Evolutionary conservation across 1,284 basidiomycete genomes (phyloP).

Genomic region (Xerocomus alliaceus): DNA sequence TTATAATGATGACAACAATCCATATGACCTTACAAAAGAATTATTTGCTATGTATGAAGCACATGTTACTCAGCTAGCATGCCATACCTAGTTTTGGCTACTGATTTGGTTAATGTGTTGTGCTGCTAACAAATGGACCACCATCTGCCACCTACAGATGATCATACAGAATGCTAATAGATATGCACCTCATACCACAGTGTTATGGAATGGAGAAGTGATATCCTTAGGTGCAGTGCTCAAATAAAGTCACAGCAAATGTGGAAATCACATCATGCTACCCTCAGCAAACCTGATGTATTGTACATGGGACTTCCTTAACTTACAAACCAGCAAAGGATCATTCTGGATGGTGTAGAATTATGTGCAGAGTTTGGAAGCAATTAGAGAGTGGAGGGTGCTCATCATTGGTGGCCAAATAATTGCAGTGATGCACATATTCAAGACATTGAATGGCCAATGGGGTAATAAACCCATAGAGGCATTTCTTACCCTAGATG

Average conservation of each 20-base stretch:
- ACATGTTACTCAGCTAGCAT: not conserved
- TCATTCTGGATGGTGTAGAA: not conserved
- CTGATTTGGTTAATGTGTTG: not conserved
- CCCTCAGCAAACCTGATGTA: fast-evolving
- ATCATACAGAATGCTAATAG: not conserved
- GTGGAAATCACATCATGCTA: not conserved
- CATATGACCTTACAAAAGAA: not conserved
- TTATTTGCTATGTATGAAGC: not conserved
- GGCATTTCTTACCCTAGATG: not conserved
- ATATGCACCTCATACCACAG: not conserved
- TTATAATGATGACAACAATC: not conserved
- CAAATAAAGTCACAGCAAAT: not conserved
- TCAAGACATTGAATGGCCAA: not conserved
- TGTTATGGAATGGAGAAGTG: not conserved
- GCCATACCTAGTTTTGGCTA: not conserved
- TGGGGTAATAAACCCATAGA: not conserved
- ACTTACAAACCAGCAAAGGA: not conserved
- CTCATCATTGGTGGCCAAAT: not conserved
- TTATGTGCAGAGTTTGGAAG: not conserved
- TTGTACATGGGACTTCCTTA: not conserved
- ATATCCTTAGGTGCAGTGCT: not conserved
- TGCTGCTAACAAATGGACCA: not conserved
- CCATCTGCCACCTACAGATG: not conserved
- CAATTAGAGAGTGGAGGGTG: not conserved
- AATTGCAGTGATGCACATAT: not conserved